Percentiles rank a stretch among this genome's conserved stretches.
Conservation (phyloP, 1,284 basidiomycete species). For the Meira miltonrushii region DNA sequence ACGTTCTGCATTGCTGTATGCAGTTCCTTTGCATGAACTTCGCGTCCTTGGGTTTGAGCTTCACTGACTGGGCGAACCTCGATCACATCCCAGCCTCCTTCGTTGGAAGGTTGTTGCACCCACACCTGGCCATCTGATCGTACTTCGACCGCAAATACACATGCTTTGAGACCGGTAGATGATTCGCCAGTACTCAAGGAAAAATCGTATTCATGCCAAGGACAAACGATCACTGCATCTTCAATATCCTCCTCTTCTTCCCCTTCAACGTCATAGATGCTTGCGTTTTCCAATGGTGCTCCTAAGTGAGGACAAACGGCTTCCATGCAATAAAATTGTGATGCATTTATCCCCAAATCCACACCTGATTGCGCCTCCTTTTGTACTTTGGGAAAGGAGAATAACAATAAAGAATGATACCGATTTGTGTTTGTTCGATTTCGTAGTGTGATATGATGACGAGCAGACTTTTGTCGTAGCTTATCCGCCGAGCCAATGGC, state of each 20-base stretch:
- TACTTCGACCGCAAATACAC: slow-evolving; percentile 66
- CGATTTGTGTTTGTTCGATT: slow-evolving; percentile 20
- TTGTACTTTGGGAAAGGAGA: slow-evolving; percentile 25
- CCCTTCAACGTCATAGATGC: slow-evolving; percentile 59
- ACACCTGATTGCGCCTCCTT: not conserved
- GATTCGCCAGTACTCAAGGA: slow-evolving; percentile 67
- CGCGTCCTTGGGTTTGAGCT: slow-evolving; percentile 46
- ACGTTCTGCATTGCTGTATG: slow-evolving; percentile 11
- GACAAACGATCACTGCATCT: slow-evolving; percentile 55
- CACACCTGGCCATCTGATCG: slow-evolving; percentile 53
- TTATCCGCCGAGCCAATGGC: not conserved
- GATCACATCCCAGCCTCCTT: slow-evolving; percentile 63
- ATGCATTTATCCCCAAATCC: not conserved
- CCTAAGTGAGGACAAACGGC: slow-evolving; percentile 77
- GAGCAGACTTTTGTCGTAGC: slow-evolving; percentile 15
- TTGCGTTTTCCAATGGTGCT: slow-evolving; percentile 73
- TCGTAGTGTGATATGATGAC: slow-evolving; percentile 44
- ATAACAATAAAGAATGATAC: slow-evolving; percentile 43
- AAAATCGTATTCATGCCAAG: slow-evolving; percentile 80
- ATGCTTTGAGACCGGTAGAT: slow-evolving; percentile 71
- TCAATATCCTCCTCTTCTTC: slow-evolving; percentile 57
- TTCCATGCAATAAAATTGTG: slow-evolving; percentile 68
- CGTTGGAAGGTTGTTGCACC: slow-evolving; percentile 36
- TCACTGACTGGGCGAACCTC: slow-evolving; percentile 76
- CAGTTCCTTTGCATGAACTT: slow-evolving; percentile 19